Evolutionary conservation across 345 rosid species (phyloP).

Genomic region (Populus euphratica): DNA sequence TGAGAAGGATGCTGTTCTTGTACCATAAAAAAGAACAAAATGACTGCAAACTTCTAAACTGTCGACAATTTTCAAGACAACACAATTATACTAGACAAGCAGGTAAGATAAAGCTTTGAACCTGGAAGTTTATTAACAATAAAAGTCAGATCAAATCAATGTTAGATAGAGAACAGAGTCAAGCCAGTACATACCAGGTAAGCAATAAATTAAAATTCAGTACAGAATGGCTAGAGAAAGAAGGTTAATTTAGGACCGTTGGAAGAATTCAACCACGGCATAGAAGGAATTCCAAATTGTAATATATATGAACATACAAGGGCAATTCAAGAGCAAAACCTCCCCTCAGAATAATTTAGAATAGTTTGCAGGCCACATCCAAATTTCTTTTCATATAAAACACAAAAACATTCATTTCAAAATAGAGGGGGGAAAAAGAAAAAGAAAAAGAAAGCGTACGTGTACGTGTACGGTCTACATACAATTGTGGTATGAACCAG

Average conservation of each 20-base stretch:
- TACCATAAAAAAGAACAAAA: neutral
- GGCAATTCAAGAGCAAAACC: neutral
- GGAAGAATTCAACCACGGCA: neutral
- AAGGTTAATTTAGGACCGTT: neutral
- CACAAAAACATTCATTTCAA: neutral
- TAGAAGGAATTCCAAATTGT: neutral
- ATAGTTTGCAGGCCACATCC: neutral
- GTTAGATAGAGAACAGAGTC: neutral
- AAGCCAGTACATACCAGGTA: neutral
- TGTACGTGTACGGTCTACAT: neutral
- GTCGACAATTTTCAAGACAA: neutral
- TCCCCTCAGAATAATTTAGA: neutral
- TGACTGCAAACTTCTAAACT: neutral
- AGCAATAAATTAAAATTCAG: neutral
- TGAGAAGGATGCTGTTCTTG: neutral
- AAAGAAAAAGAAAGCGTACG: neutral
- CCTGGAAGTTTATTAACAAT: neutral
- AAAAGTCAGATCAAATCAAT: neutral
- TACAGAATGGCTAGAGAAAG: neutral
- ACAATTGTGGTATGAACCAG: neutral
- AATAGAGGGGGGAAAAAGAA: neutral
- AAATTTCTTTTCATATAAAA: neutral
- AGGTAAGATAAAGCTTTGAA: neutral
- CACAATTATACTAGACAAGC: neutral
- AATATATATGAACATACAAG: neutral